A percentile compares a stretch with the other conserved stretches of the same genome.
These are phyloP conservation scores for Acanthamoeba healyi DNA, from an alignment of 208 protist species.

Conservation along the genomic window DNA sequence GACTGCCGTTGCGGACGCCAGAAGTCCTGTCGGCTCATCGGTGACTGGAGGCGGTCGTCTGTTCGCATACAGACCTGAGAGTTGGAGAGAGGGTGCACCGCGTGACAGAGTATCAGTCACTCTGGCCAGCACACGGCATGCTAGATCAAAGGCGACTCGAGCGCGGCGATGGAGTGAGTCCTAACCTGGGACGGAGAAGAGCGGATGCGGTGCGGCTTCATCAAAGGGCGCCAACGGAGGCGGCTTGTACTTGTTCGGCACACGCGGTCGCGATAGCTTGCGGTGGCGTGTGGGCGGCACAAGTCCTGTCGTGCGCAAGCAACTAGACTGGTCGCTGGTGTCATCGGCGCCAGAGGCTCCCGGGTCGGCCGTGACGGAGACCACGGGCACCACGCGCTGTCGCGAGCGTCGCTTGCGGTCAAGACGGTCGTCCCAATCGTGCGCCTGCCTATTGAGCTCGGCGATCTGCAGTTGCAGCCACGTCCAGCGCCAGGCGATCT, in stretches of 20 bases:
- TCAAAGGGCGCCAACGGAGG: background rate
- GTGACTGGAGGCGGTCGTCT: background rate
- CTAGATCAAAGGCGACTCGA: no score
- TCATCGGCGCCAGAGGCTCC: background rate
- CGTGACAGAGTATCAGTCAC: background rate
- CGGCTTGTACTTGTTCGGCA: conserved; percentile 17
- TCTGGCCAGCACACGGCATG: no score
- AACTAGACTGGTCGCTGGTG: background rate
- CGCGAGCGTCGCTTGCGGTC: conserved; percentile 12
- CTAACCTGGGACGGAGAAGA: background rate
- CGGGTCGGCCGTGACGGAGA: background rate
- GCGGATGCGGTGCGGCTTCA: background rate
- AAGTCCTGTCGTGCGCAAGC: conserved; percentile 4
- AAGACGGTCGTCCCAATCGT: background rate
- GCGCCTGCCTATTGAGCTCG: conserved; percentile 1
- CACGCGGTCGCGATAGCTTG: background rate
- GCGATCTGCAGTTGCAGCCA: conserved; percentile 46
- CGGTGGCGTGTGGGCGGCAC: conserved; percentile 3
- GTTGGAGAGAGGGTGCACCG: background rate
- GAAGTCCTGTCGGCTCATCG: background rate
- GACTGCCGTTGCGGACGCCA: background rate
- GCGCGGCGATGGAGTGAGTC: no score
- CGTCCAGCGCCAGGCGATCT: conserved; percentile 40
- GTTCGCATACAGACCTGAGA: conserved; percentile 17
- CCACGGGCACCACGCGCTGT: background rate